Evolutionary conservation across 2,329 filamentous ascomycete genomes (phyloP), one percentile per base, ranked within the genome.

Genomic region (Fusarium humuli): DNA sequence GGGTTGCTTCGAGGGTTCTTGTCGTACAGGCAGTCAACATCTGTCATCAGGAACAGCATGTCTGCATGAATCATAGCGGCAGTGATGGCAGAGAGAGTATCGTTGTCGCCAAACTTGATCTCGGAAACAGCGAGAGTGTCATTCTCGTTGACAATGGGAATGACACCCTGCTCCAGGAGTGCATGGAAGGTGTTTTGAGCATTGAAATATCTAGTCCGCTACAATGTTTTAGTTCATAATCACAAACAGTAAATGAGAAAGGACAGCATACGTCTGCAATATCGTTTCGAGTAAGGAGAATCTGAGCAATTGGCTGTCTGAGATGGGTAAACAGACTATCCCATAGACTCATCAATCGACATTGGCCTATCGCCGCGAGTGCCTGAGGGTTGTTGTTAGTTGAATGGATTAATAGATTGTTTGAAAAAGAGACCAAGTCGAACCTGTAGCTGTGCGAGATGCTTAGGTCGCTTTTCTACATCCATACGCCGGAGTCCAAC

Each of bases 61-160:
- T 99, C 94, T 53, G 96, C 96, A 76, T 97, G 94, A 22, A 98
- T 93, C 94, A 98, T 98, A 72, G 92, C 96, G 2, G 96, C 94
- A 1, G 96, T 97, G 74, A 99, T 98, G 61, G 96, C 96, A 14
- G 94, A 97, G 48, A 99, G 85, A 3, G 96, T 99, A 80, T 99
- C 96, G 76, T 99, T 99, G 84, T 99, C 96, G 72, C 96, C 96
- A 78, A 99, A 99, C 84, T 98, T 98, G 83, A 99, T 99, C 86
- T 99, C 96, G 46, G 95, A 93, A 71, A 99, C 96, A 25, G 94
- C 94, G 57, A 99, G 84, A 5, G 96, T 99, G 80, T 99, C 96
- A 80, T 99, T 99, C 82, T 99, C 96, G 77, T 99, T 99, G 70
- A 99, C 96, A 75, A 99, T 98, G 12, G 96, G 96, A 69, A 99